A percentile compares a stretch with the other conserved stretches of the same genome.
phyloP scores from a whole-genome alignment of 2,329 filamentous ascomycete species.

The Pseudocercospora pini-densiflorae region DNA sequence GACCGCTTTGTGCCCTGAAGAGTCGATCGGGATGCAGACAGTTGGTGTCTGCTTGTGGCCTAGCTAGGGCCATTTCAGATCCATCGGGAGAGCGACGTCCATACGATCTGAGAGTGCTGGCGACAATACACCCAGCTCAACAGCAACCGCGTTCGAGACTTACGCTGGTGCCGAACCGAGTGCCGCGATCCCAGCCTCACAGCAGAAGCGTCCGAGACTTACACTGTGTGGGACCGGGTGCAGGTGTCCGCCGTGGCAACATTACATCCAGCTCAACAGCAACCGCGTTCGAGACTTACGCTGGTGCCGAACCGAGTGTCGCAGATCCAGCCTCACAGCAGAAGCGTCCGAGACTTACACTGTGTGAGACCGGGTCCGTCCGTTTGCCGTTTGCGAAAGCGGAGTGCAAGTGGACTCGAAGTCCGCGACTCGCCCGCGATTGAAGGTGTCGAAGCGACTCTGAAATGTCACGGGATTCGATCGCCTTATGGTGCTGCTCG shows the following conservation, averaged over 20 bases:
- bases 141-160: not conserved
- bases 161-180: not conserved
- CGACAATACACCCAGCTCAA: slow-evolving; percentile 1
- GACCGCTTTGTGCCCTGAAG: slow-evolving; percentile 3
- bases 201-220: not conserved
- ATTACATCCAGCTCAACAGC: not conserved
- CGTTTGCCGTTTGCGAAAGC: slow-evolving; percentile 6
- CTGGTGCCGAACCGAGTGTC: not conserved
- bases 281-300: not conserved
- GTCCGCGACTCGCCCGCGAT: not conserved
- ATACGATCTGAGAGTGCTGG: slow-evolving; percentile 1
- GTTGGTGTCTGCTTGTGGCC: not conserved
- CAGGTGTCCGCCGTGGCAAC: slow-evolving; percentile 2
- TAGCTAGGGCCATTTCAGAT: not conserved
- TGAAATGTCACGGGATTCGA: not conserved
- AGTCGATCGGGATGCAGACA: slow-evolving; percentile 5
- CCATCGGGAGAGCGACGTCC: not conserved
- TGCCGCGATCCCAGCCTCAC: not conserved
- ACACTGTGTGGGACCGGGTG: not conserved
- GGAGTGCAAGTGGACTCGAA: not conserved
- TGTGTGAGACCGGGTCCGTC: not conserved
- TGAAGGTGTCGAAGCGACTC: slow-evolving; percentile 1
- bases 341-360: not conserved
- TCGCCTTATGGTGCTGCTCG: not conserved
- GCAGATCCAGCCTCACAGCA: not conserved